phyloP scores from a whole-genome alignment of 139 green algal genomes.

The Ettlia oleoabundans region DNA sequence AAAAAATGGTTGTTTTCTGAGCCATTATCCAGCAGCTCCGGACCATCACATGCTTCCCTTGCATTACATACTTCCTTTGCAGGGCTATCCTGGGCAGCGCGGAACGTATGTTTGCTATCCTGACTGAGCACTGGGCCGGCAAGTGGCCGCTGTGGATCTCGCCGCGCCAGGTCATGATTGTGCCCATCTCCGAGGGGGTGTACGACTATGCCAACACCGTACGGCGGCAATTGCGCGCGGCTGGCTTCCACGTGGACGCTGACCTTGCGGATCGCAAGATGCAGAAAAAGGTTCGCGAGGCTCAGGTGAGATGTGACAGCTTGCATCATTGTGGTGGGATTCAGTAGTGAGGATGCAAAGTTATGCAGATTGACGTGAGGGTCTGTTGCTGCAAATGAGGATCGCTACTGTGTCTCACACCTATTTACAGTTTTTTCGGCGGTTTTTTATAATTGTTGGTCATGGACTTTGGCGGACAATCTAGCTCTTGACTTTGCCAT shows the following conservation, averaged over 20 bases:
- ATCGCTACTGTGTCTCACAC: neutral
- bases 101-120: constrained; percentile 99
- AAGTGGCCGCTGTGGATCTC: constrained; percentile 99
- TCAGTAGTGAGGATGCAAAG: neutral
- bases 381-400: neutral
- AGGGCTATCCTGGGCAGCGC: constrained; percentile 59
- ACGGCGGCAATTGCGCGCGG: constrained; percentile 63
- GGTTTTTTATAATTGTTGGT: too few relatives aligned
- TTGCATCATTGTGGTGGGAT: too few relatives aligned
- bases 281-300: constrained; percentile 92
- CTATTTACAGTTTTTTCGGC: too few relatives aligned
- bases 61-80: neutral
- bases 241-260: constrained; percentile 77
- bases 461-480: too few relatives aligned
- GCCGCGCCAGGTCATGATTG: constrained; percentile 96
- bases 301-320: neutral
- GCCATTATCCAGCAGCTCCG: too few relatives aligned
- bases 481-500: too few relatives aligned
- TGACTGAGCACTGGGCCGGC: constrained; percentile 97
- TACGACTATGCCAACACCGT: constrained; percentile 85
- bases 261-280: constrained; percentile 92
- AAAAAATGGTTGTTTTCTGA: too few relatives aligned
- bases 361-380: neutral
- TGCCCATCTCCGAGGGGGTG: constrained; percentile 88
- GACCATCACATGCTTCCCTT: too few relatives aligned